Evolutionary conservation across 106 monocot species (phyloP).

Genomic region (Dioscorea zingiberensis): DNA sequence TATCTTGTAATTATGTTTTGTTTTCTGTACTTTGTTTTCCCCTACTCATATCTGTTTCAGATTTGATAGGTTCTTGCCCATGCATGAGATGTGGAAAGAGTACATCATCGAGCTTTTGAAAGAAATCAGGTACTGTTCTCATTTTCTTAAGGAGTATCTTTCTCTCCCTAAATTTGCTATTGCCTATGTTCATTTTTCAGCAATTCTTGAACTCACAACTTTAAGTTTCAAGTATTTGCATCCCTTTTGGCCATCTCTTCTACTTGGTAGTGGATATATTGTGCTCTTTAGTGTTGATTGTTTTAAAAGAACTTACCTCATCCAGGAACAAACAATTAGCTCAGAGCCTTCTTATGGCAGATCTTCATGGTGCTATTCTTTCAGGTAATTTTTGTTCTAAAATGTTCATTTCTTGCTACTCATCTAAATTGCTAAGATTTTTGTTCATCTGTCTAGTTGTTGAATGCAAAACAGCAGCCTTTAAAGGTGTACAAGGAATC

Average conservation of each 20-base stretch:
- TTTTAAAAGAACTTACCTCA: neutral
- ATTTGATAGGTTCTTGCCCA: constrained; percentile 70
- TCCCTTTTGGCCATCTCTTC: too few species aligned
- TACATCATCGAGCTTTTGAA: constrained; percentile 65
- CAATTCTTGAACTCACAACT: neutral
- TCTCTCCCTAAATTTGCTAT: neutral
- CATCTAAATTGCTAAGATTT: neutral
- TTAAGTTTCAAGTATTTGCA: too few species aligned
- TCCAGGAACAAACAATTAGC: constrained; percentile 68
- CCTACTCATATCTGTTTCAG: constrained; percentile 23
- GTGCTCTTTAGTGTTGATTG: too few species aligned
- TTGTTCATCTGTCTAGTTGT: constrained; percentile 41
- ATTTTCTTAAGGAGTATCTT: neutral
- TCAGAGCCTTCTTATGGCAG: constrained; percentile 61
- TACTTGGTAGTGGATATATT: too few species aligned
- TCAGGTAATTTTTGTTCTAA: constrained; percentile 32
- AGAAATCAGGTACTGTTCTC: constrained; percentile 33
- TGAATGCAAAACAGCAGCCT: constrained; percentile 54
- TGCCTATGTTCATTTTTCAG: neutral
- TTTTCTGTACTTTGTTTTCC: too few species aligned
- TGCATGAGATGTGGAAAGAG: constrained; percentile 97
- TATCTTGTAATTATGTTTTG: too few species aligned
- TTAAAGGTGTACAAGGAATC: constrained; percentile 52
- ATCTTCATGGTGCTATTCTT: constrained; percentile 81
- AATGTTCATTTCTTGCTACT: neutral